These are phyloP conservation scores for Leptodermis oblonga DNA, from an alignment of 257 asterid species.

Conservation along the genomic window DNA sequence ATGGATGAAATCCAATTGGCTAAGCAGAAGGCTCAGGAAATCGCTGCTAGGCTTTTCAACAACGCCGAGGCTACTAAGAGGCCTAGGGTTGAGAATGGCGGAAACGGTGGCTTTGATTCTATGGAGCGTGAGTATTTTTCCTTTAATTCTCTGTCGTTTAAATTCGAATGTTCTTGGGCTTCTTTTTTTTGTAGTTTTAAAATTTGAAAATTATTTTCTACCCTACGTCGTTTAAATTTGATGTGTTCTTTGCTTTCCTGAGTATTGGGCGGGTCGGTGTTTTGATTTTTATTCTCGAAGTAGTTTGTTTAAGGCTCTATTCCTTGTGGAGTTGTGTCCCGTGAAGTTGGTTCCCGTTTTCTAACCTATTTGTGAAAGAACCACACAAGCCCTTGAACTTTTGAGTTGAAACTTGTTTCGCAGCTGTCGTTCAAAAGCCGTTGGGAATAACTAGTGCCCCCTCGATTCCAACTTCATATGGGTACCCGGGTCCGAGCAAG, in stretches of 20 bases:
- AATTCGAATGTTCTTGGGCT: neutral
- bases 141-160: neutral
- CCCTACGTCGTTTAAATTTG: neutral
- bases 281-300: neutral
- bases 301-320: too few species aligned
- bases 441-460: slow-evolving; percentile 21
- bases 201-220: too few species aligned
- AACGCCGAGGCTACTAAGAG: slow-evolving; percentile 62
- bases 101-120: slow-evolving; percentile 51
- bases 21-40: slow-evolving; percentile 89
- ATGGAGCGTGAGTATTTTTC: slow-evolving; percentile 34
- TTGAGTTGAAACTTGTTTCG: slow-evolving; percentile 3
- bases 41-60: slow-evolving; percentile 75
- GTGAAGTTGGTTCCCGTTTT: too few species aligned
- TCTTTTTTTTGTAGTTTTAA: neutral
- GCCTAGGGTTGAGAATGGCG: slow-evolving; percentile 68
- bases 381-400: too few species aligned
- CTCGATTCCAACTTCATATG: slow-evolving; percentile 45
- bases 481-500: slow-evolving; percentile 57
- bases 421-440: slow-evolving; percentile 25
- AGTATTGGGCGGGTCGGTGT: neutral
- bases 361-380: neutral
- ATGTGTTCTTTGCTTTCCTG: neutral
- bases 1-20: slow-evolving; percentile 79
- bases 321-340: too few species aligned